phyloP scores from a whole-genome alignment of 2,329 filamentous ascomycete species.

The Exophiala sp. region DNA sequence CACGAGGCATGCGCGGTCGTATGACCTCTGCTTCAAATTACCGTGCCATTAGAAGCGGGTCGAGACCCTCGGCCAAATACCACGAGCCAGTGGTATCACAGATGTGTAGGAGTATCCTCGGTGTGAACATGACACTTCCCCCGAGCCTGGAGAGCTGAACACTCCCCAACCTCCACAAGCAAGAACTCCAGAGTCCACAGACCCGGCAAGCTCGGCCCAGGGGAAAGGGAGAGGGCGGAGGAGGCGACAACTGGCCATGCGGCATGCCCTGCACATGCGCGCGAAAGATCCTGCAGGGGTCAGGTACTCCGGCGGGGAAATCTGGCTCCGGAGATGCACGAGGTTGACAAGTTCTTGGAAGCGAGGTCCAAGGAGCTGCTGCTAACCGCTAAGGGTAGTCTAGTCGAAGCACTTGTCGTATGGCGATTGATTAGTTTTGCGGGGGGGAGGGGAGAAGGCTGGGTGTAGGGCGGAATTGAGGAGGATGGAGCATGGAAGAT shows the following conservation, averaged over 20 bases:
- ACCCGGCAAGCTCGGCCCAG: not conserved
- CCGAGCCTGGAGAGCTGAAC: not conserved
- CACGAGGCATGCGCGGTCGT: constrained; percentile 12
- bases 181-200: not conserved
- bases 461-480: not conserved
- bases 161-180: constrained; percentile 12
- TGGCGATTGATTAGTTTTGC: too few relatives aligned
- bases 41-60: constrained; percentile 1
- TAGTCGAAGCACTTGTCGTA: too few relatives aligned
- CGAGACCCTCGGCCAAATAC: too few relatives aligned
- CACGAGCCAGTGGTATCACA: constrained; percentile 3
- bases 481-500: not conserved
- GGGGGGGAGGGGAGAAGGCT: not conserved
- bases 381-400: too few relatives aligned
- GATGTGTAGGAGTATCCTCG: constrained; percentile 1
- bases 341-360: too few relatives aligned
- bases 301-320: not conserved
- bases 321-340: too few relatives aligned
- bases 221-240: not conserved
- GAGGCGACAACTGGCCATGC: too few relatives aligned
- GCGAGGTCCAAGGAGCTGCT: too few relatives aligned
- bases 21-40: constrained; percentile 5
- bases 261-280: too few relatives aligned
- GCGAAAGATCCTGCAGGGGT: constrained; percentile 2
- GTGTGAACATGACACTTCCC: constrained; percentile 3